Conservation (phyloP, 2,329 filamentous ascomycete species). For the Venturiaceae sp. region DNA sequence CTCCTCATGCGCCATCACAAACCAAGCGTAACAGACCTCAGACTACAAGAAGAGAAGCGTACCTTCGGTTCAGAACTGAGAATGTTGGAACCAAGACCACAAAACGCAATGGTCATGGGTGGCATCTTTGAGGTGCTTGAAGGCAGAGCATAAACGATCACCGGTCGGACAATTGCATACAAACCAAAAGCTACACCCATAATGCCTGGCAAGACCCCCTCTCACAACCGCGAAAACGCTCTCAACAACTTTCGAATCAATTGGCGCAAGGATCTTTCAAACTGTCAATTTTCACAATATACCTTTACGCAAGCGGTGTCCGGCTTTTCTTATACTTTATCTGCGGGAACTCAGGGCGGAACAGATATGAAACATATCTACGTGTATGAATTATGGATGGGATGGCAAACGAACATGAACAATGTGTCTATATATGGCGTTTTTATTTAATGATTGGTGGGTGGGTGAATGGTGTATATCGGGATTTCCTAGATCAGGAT, state of each 20-base stretch:
- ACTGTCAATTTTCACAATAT: background rate
- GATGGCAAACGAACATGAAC: background rate
- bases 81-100: constrained; percentile 21
- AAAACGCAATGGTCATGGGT: constrained; percentile 13
- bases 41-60: constrained; percentile 19
- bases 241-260: background rate
- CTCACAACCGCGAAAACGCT: background rate
- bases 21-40: constrained; percentile 19
- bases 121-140: constrained; percentile 22
- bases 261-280: background rate
- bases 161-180: background rate
- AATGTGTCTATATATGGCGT: background rate
- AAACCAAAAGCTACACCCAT: background rate
- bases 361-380: background rate
- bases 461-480: background rate
- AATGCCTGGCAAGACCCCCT: no score
- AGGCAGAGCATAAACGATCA: constrained; percentile 11
- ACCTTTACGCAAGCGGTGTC: background rate
- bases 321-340: background rate
- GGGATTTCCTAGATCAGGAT: background rate
- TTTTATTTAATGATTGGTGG: background rate
- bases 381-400: background rate
- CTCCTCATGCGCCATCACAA: constrained; percentile 16
- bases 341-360: background rate
- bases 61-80: constrained; percentile 14